Conservation (phyloP, 2,329 filamentous ascomycete genomes). For the Magnaporthiopsis rhizophila region DNA sequence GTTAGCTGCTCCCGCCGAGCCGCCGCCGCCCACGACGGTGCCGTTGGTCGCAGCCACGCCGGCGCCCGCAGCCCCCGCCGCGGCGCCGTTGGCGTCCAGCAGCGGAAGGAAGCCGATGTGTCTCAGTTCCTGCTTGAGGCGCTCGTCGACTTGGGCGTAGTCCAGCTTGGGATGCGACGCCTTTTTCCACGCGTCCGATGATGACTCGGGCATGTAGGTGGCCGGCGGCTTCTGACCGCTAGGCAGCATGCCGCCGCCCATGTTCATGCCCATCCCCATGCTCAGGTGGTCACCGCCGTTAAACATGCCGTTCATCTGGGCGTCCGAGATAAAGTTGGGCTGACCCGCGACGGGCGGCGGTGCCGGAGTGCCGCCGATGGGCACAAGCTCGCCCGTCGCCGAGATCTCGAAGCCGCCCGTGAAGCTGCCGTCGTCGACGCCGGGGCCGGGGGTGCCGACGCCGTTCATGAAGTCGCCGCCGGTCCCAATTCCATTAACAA, state of each 20-base stretch:
- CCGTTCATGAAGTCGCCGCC: constrained; percentile 28
- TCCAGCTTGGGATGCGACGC: constrained; percentile 69
- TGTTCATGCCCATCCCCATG: constrained; percentile 11
- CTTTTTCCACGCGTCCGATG: constrained; percentile 70
- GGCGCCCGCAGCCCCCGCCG: constrained; percentile 12
- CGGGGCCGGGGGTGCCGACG: constrained; percentile 33
- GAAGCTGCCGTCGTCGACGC: constrained; percentile 17
- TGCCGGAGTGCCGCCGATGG: constrained; percentile 6
- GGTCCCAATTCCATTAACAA: constrained; percentile 41
- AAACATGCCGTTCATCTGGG: constrained; percentile 1
- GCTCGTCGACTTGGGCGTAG: constrained; percentile 80
- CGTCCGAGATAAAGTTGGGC: neutral
- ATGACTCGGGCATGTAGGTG: constrained; percentile 70
- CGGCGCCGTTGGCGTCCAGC: constrained; percentile 15
- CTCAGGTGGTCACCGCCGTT: neutral
- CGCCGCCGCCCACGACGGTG: constrained; percentile 8
- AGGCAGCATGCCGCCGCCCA: constrained; percentile 9
- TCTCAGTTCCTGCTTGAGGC: constrained; percentile 81
- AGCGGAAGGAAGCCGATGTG: constrained; percentile 79
- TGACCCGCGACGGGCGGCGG: neutral
- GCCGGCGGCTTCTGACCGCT: constrained; percentile 53
- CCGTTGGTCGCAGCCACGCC: constrained; percentile 2
- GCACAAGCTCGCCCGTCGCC: constrained; percentile 4
- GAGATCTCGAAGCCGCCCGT: constrained; percentile 7
- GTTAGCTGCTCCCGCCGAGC: neutral